phyloP scores from a whole-genome alignment of 2,329 filamentous ascomycete species.

The Chrysoporthe cubensis region DNA sequence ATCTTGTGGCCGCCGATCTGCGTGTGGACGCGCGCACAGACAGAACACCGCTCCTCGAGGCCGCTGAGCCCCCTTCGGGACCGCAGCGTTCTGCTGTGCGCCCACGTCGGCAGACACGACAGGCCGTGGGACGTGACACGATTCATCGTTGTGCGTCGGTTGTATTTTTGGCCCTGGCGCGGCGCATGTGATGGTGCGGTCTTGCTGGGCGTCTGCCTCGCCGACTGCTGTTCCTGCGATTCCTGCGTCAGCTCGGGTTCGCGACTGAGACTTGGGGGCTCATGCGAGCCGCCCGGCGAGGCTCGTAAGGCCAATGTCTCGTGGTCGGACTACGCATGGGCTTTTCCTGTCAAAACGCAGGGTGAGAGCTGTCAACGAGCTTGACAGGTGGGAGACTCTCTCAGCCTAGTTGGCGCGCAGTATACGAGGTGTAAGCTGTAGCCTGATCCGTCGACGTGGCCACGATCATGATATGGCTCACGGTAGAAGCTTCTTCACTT shows the following conservation, averaged over 20 bases:
- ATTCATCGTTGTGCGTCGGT: background rate
- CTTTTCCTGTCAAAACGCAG: background rate
- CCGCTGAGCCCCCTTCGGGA: background rate
- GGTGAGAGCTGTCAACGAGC: background rate
- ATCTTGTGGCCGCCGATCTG: background rate
- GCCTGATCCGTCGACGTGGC: background rate
- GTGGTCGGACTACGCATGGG: background rate
- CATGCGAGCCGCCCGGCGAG: background rate
- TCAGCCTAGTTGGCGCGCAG: too few relatives aligned
- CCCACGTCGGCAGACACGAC: constrained; percentile 5
- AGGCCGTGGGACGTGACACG: constrained; percentile 7
- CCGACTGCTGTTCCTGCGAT: background rate
- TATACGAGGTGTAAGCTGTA: background rate
- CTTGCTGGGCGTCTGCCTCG: too few relatives aligned
- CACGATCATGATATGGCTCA: background rate
- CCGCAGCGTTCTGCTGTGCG: background rate
- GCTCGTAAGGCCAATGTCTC: background rate
- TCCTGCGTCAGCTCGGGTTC: background rate
- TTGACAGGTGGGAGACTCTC: background rate
- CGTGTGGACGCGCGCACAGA: too few relatives aligned
- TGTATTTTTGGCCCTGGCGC: background rate
- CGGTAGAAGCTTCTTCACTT: background rate
- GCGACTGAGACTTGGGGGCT: background rate
- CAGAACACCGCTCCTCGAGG: background rate
- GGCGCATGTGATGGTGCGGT: background rate